phyloP scores from a whole-genome alignment of 129 eudicot genomes.

The Flaveria sonorensis region DNA sequence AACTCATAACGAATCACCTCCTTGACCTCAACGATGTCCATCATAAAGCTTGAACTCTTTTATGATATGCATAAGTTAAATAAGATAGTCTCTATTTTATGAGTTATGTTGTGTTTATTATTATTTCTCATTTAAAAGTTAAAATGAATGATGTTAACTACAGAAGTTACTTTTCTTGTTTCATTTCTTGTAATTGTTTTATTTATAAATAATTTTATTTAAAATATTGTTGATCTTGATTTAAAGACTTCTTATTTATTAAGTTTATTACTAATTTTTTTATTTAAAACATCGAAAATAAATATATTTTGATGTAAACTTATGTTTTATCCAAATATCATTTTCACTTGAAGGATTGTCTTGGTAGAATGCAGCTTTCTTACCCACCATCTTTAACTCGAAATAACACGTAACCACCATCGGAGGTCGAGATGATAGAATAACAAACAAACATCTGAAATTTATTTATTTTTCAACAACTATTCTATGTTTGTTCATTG shows the following conservation, averaged over 20 bases:
- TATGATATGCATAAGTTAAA: neutral
- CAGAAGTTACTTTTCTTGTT: too few relatives aligned
- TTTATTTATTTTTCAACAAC: too few relatives aligned
- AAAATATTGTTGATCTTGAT: neutral
- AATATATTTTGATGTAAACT: neutral
- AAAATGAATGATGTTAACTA: neutral
- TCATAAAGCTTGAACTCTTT: neutral
- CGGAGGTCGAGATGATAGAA: neutral
- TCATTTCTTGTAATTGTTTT: neutral
- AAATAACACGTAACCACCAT: neutral
- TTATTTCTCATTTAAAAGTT: neutral
- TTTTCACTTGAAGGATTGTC: slow-evolving; percentile 41
- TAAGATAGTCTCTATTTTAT: neutral
- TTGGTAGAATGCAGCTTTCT: slow-evolving; percentile 47
- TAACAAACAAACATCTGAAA: too few relatives aligned
- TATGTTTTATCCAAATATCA: neutral
- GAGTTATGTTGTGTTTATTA: neutral
- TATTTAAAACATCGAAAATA: neutral
- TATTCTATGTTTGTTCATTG: too few relatives aligned
- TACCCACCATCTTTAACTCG: slow-evolving; percentile 39
- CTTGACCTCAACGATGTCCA: slow-evolving; percentile 12
- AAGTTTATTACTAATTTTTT: neutral
- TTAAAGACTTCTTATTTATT: neutral
- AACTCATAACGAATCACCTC: slow-evolving; percentile 28
- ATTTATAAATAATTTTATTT: neutral